Evolutionary conservation across 257 asterid genomes (phyloP).

Genomic region (Verbascum thapsus): DNA sequence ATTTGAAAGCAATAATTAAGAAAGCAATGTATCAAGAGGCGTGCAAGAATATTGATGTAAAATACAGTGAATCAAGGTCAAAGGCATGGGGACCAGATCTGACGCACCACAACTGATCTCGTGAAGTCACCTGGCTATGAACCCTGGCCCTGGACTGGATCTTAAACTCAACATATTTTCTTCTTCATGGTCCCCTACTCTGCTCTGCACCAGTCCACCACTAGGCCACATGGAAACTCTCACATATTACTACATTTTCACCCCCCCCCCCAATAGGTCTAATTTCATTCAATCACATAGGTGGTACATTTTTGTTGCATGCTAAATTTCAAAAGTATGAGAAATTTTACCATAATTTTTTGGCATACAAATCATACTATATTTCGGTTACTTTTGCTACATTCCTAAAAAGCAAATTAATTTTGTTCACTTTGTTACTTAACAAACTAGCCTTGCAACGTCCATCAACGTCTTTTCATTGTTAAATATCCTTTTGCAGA

Average conservation of each 20-base stretch:
- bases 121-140: no score
- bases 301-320: no score
- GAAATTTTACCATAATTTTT: no score
- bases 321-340: no score
- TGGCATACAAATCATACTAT: no score
- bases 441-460: conserved; percentile 35
- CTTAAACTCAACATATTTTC: neutral
- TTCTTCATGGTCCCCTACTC: neutral
- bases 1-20: neutral
- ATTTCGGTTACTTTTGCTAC: neutral
- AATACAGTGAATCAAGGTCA: conserved; percentile 24
- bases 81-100: conserved; percentile 30
- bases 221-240: neutral
- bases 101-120: no score
- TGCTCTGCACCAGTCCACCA: no score
- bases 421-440: conserved; percentile 33
- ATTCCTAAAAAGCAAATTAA: conserved; percentile 30
- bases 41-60: no score
- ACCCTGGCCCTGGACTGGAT: no score
- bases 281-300: no score
- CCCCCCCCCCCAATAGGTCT: no score
- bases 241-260: no score
- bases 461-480: conserved; percentile 44
- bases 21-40: conserved; percentile 27
- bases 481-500: neutral